Conservation (phyloP, 1,284 basidiomycete species). For the Cyathus olla region DNA sequence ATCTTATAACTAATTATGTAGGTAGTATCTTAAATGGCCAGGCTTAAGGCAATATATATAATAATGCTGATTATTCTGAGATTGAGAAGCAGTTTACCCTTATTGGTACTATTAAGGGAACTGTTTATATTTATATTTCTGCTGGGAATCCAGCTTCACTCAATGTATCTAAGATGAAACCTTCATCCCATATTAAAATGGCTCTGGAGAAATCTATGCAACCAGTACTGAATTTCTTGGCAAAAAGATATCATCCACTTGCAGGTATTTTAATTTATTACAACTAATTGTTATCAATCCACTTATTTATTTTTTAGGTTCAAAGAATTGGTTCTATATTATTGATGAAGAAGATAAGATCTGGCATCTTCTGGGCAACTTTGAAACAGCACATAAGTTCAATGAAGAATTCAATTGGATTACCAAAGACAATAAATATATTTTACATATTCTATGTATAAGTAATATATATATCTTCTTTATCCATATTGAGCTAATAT, state of each 20-base stretch:
- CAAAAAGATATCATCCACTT: not conserved
- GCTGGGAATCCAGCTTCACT: not conserved
- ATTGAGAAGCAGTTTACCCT: not conserved
- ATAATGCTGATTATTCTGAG: not conserved
- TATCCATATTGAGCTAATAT: not conserved
- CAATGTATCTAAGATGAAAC: not conserved
- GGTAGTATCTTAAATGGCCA: no score
- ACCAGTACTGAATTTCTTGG: not conserved
- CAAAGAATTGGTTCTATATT: not conserved
- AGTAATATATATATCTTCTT: not conserved
- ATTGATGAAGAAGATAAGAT: not conserved
- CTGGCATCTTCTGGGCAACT: not conserved
- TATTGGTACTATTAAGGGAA: not conserved
- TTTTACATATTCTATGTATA: not conserved
- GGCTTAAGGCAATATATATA: not conserved
- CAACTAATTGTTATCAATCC: not conserved
- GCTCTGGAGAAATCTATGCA: not conserved
- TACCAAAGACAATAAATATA: not conserved
- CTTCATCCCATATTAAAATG: not conserved
- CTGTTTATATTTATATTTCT: not conserved
- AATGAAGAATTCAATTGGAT: not conserved
- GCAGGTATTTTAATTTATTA: not conserved
- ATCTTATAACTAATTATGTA: no score
- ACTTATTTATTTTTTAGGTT: not conserved
- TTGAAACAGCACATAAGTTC: not conserved